These are phyloP conservation scores for Xylaria sp. DNA, from an alignment of 2,329 filamentous ascomycete species.

Conservation along the genomic window DNA sequence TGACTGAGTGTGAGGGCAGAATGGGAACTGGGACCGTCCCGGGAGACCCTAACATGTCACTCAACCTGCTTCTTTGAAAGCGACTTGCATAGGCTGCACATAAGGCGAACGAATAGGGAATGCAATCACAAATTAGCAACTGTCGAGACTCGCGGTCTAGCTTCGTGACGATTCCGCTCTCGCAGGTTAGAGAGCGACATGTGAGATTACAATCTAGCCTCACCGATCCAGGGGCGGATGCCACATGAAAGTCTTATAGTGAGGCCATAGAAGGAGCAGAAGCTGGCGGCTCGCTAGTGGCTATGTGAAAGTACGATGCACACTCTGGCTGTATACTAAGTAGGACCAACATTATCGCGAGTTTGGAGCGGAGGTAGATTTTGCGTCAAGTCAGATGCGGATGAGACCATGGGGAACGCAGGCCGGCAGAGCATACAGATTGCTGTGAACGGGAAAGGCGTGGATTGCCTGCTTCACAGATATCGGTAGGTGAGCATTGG, in stretches of 20 bases:
- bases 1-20: conserved; percentile 21
- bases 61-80: conserved; percentile 25
- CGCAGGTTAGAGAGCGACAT: conserved; percentile 10
- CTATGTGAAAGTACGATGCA: conserved; percentile 18
- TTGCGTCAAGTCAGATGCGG: conserved; percentile 23
- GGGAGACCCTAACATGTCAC: conserved; percentile 23
- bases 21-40: conserved; percentile 21
- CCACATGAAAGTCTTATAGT: conserved; percentile 3
- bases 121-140: conserved; percentile 31
- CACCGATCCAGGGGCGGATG: conserved; percentile 19
- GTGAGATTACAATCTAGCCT: conserved; percentile 20
- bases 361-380: conserved; percentile 14
- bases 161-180: conserved; percentile 20
- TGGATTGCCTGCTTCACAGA: conserved; percentile 28
- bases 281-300: conserved; percentile 12
- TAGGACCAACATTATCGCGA: conserved; percentile 1
- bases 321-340: neutral
- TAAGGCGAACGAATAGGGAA: conserved; percentile 30
- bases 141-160: conserved; percentile 20
- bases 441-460: conserved; percentile 20
- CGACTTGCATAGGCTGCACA: conserved; percentile 29
- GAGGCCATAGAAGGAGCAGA: neutral
- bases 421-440: conserved; percentile 23
- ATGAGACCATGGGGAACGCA: conserved; percentile 19
- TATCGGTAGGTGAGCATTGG: conserved; percentile 32